Evolutionary conservation across 352 stramenopile species (phyloP), one percentile per base, ranked within the genome.

Genomic region (Phytophthora meadii): DNA sequence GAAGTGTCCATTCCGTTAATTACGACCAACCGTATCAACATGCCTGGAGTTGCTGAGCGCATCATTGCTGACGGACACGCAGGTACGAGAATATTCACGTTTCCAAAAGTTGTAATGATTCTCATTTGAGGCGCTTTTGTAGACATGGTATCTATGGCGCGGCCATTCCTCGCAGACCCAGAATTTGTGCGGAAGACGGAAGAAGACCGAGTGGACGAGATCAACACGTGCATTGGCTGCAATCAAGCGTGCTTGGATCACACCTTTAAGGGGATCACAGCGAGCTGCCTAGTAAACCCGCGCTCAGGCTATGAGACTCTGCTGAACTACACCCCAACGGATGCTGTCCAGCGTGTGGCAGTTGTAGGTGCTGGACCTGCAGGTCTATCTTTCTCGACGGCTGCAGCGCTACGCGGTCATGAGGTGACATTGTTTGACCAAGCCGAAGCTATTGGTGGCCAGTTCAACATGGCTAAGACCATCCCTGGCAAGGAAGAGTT

Each of bases 221-320:
- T 99, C 68, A 99, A 99, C 74, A 99, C 97, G 19, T 99, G 97
- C 76, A 99, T 99, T 68, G 97, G 82, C n/a, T 97, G 91, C 69
- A 97, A 97, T 65, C 90, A 97, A 61, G 97, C 97, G 12, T 99
- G 97, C 77, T 81, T 99, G 19, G 97, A 99, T 84, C 97, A 99
- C 80, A 98, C 93, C 32, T 99, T 99, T 74, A 92, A 98, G 58
- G 89, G 80, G 11, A 98, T 98, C 60, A 96, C 85, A 15, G 94
- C 95, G 3, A 97, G 81, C 41, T 99, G 97, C 66, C 87, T 99
- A 45, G 97, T 99, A 24, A 99, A 99, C 76, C 97, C 97, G 14
- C 81, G 84, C 34, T 95, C 96, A 25, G 94, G 94, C 48, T 97
- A 99, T 65, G 97, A 99, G 81, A 98, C 89, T 0, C 86, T 98